Evolutionary conservation across 768 basidiomycete genomes (phyloP), one percentile per base, ranked within the genome.

Genomic region (Phaffia tasmanica): DNA sequence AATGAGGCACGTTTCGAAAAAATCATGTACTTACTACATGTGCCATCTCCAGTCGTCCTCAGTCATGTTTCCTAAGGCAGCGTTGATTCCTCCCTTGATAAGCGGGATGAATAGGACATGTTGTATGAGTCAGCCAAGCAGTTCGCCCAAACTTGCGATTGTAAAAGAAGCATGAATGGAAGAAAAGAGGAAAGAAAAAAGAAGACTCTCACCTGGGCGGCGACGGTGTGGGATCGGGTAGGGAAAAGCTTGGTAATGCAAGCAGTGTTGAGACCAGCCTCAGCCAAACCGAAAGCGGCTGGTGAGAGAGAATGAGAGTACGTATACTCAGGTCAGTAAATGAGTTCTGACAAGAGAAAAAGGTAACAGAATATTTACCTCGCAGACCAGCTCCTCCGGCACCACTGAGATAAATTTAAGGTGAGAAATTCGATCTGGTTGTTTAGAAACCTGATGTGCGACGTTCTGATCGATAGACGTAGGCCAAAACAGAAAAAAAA

Each of bases 1-100:
- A 18, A 16, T 11, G 21, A 56, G 19, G 23, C 11, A 18, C 19
- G 25, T 7, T 57, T 57, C 25, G 32, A n/a, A 23, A 48, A 6
- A 48, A 25, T 2, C 2, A 4, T 27, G 14, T n/a, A 63, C 62
- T 23, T 47, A 63, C 62, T 71, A 94, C 91, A 94, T 95, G 75
- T 95, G 93, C 93, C 92, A 95, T 78, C 92, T 81, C 92, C 93
- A 98, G 76, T 98, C 92, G 74, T 98, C 95, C 79, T 99, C 95
- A 4, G 92, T 95, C 92, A 98, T 93, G 80, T 97, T 95, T 85
- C 92, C 92, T 62, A 95, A 83, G 63, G 92, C 92, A 73, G 92
- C 95, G 79, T 99, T 99, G 77, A 99, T 92, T 76, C 95, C 95
- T 72, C 95, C 95, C 86, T 91, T 69, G 57, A 51, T 9, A 21